Base-by-base conservation (phyloP, 768 basidiomycete genomes). In the Lactarius pseudohatsudake region DNA sequence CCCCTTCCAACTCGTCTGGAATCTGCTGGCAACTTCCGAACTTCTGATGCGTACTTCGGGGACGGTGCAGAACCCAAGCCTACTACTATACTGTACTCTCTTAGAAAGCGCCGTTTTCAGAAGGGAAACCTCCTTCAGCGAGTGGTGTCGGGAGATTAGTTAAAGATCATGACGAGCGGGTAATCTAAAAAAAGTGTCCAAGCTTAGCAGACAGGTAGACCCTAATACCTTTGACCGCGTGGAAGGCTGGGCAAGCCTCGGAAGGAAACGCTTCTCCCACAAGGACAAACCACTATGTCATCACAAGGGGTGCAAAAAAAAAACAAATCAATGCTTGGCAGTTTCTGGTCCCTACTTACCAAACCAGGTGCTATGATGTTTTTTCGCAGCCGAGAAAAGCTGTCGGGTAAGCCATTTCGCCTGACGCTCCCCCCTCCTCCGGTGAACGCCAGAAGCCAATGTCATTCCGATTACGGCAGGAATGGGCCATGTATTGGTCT, bases 381-480 rank as follows among this genome's bases (percentile, higher is more conserved):
- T 56, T 40, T 34, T 45, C 60, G 60, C 50, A 56, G 32, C 57
- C 45, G 64, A 56, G 58, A 60, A 64, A 57, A 50, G 40, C 26
- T 16, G 40, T 54, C 61, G 55, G 61, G 61, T 66, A 62, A 62
- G 65, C 38, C 65, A 58, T 62, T 62, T 62, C 55, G 50, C 55
- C 50, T 53, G 50, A 53, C 2, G 26, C 26, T 15, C 50, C 50
- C 50, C 50, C 6, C n/a, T 53, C 50, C 57, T 45, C 56, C 65
- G 65, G 65, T 47, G 56, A 58, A 62, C 50, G 61, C 65, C 65
- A 66, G 65, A 62, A 66, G 61, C 58, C 54, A 62, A 58, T 66
- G 36, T 30, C 53, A 62, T 43, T 36, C 65, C 57, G 43, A 59
- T 67, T 64, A 47, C 58, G 66, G 66, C 61, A 67, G 53, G 58